Evolutionary conservation across 768 basidiomycete genomes (phyloP).

Genomic region (Lactarius trivialis): DNA sequence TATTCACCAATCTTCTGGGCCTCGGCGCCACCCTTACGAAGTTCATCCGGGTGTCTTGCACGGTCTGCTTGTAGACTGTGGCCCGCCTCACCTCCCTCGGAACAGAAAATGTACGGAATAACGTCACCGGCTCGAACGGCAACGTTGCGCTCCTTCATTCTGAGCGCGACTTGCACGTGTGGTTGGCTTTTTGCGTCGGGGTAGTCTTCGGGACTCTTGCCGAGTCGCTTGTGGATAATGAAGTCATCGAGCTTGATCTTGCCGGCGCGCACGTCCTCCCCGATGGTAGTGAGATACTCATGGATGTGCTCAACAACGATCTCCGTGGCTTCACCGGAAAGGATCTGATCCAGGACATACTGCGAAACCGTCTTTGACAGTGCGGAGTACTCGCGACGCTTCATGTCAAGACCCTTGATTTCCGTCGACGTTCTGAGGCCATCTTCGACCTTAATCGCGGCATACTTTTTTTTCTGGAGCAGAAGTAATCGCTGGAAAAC

Average conservation of each 20-base stretch:
- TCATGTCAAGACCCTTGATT: slow-evolving; percentile 98
- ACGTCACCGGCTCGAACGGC: slow-evolving; percentile 85
- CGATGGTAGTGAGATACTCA: slow-evolving; percentile 73
- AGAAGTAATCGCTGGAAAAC: slow-evolving; percentile 89
- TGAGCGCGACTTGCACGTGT: slow-evolving; percentile 92
- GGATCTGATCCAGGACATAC: slow-evolving; percentile 86
- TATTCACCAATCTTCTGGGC: slow-evolving; percentile 68
- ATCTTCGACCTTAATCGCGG: slow-evolving; percentile 91
- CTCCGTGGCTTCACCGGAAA: slow-evolving; percentile 89
- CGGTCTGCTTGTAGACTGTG: slow-evolving; percentile 81
- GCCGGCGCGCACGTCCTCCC: slow-evolving; percentile 73
- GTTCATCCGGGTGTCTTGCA: slow-evolving; percentile 91
- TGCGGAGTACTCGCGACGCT: slow-evolving; percentile 89
- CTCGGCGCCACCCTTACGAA: slow-evolving; percentile 59
- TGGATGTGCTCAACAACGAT: slow-evolving; percentile 86
- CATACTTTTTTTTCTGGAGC: slow-evolving; percentile 99
- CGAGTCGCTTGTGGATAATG: slow-evolving; percentile 93
- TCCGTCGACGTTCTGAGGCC: slow-evolving; percentile 72
- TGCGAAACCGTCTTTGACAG: slow-evolving; percentile 90
- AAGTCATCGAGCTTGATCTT: slow-evolving; percentile 86
- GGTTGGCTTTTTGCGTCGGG: slow-evolving; percentile 93
- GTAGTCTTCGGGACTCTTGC: slow-evolving; percentile 96
- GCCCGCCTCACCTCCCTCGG: slow-evolving; percentile 63
- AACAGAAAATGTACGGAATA: slow-evolving; percentile 91
- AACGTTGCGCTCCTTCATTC: slow-evolving; percentile 79